A percentile compares a stretch with the other conserved stretches of the same genome.
phyloP scores from a whole-genome alignment of 1,284 basidiomycete genomes.

The Ceratobasidium sp. region DNA sequence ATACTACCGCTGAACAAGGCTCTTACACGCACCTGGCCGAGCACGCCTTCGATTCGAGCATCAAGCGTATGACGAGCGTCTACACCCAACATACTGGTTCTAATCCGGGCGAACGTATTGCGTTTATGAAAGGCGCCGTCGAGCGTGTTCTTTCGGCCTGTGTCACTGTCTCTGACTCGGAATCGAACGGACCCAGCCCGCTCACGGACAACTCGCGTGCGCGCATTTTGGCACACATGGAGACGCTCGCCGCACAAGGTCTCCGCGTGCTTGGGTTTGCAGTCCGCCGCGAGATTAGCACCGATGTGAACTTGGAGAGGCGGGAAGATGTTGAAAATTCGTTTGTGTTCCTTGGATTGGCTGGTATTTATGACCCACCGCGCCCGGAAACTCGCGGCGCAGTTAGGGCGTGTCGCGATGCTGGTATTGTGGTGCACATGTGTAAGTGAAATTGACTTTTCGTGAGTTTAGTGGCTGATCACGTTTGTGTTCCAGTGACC shows the following conservation, averaged over 20 bases:
- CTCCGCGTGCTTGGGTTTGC: conserved; percentile 65
- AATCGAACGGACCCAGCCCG: conserved; percentile 50
- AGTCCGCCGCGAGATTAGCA: conserved; percentile 58
- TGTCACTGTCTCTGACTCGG: conserved; percentile 56
- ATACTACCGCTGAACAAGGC: conserved; percentile 41
- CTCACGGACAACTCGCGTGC: conserved; percentile 60
- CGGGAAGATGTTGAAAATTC: conserved; percentile 71
- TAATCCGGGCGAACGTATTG: conserved; percentile 54
- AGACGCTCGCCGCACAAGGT: conserved; percentile 71
- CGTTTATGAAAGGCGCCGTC: conserved; percentile 74
- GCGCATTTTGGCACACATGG: conserved; percentile 65
- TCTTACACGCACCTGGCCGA: conserved; percentile 58
- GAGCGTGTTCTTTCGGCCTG: conserved; percentile 73
- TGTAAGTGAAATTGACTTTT: conserved; percentile 56
- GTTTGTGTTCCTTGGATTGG: conserved; percentile 73
- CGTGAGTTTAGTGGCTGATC: not conserved
- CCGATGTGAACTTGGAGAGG: conserved; percentile 52
- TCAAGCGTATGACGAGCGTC: conserved; percentile 74
- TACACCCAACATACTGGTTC: conserved; percentile 53
- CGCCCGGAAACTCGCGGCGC: conserved; percentile 74
- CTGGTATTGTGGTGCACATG: conserved; percentile 79
- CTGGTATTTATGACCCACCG: conserved; percentile 80
- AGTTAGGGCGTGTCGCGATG: conserved; percentile 72
- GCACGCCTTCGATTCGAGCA: conserved; percentile 73
- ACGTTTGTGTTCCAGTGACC: conserved; percentile 43